Evolutionary conservation across 2,329 filamentous ascomycete species (phyloP).

Genomic region (Trichoderma brevicompactum): DNA sequence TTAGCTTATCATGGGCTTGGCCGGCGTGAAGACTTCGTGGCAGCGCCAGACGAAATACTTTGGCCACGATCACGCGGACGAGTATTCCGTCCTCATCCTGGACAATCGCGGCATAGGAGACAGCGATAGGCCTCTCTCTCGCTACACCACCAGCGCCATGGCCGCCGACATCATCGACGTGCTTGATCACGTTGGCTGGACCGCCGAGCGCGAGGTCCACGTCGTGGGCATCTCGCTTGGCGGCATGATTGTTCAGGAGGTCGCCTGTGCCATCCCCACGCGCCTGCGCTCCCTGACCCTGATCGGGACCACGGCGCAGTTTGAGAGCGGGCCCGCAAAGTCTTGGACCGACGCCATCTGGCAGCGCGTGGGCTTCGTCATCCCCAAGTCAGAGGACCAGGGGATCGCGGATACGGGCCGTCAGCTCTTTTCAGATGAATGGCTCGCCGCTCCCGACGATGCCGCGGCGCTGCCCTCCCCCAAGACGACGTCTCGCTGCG

Average conservation of each 20-base stretch:
- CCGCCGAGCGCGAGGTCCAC: slow-evolving; percentile 57
- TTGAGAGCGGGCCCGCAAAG: slow-evolving; percentile 59
- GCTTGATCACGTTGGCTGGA: slow-evolving; percentile 71
- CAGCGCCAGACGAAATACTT: slow-evolving; percentile 84
- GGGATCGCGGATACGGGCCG: slow-evolving; percentile 67
- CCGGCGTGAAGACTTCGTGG: slow-evolving; percentile 70
- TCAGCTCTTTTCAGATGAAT: slow-evolving; percentile 68
- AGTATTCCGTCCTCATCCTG: slow-evolving; percentile 75
- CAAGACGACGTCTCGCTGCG: slow-evolving; percentile 47
- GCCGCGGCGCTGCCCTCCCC: slow-evolving; percentile 54
- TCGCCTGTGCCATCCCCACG: slow-evolving; percentile 60
- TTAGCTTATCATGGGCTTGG: slow-evolving; percentile 82
- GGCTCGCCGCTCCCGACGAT: slow-evolving; percentile 64
- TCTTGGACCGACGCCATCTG: slow-evolving; percentile 68
- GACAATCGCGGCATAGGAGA: slow-evolving; percentile 87
- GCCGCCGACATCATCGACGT: slow-evolving; percentile 77
- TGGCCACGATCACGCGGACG: slow-evolving; percentile 68
- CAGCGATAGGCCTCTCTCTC: slow-evolving; percentile 74
- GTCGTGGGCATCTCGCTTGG: slow-evolving; percentile 82
- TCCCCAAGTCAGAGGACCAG: slow-evolving; percentile 72
- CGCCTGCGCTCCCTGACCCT: slow-evolving; percentile 62
- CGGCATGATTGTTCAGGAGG: slow-evolving; percentile 89
- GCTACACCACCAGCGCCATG: slow-evolving; percentile 86
- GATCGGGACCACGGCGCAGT: slow-evolving; percentile 63
- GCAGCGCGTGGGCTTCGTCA: slow-evolving; percentile 58